A percentile compares a stretch with the other conserved stretches of the same genome.
Conservation (phyloP, 1,139 yeast genomes). For the Zygosaccharomyces sapae region DNA sequence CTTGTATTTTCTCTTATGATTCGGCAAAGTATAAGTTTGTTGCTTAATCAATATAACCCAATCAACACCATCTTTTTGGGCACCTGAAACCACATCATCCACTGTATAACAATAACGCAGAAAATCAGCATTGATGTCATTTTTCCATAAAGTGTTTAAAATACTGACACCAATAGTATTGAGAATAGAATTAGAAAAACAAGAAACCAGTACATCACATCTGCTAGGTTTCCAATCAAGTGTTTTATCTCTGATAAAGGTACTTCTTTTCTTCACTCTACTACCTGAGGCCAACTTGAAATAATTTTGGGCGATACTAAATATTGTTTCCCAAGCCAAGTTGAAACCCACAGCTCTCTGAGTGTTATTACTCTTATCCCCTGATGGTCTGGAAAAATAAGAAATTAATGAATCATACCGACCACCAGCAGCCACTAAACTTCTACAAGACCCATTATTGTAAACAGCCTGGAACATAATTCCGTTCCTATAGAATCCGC, state of each 20-base stretch:
- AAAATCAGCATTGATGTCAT: conserved; percentile 68
- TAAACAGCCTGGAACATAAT: conserved; percentile 84
- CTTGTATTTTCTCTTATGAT: conserved; percentile 53
- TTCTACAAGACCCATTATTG: conserved; percentile 44
- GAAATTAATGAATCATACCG: conserved; percentile 73
- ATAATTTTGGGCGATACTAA: conserved; percentile 46
- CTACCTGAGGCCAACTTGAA: conserved; percentile 37
- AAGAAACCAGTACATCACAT: conserved; percentile 77
- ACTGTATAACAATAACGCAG: conserved; percentile 47
- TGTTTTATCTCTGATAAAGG: conserved; percentile 36
- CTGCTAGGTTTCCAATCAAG: conserved; percentile 49
- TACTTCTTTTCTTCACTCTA: conserved; percentile 38
- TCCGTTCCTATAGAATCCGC: conserved; percentile 71
- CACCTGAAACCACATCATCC: conserved; percentile 69
- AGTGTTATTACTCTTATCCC: conserved; percentile 38
- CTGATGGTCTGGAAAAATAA: conserved; percentile 53
- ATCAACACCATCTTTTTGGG: conserved; percentile 64
- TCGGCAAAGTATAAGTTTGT: conserved; percentile 37
- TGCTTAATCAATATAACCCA: conserved; percentile 77
- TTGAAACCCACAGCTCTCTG: conserved; percentile 82
- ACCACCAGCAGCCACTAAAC: conserved; percentile 82
- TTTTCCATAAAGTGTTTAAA: conserved; percentile 62
- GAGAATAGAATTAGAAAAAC: conserved; percentile 49
- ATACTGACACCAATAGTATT: conserved; percentile 61
- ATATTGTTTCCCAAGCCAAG: conserved; percentile 59